These are phyloP conservation scores for Stipa capillata DNA, from an alignment of 176 grass and related monocot species.

Conservation along the genomic window DNA sequence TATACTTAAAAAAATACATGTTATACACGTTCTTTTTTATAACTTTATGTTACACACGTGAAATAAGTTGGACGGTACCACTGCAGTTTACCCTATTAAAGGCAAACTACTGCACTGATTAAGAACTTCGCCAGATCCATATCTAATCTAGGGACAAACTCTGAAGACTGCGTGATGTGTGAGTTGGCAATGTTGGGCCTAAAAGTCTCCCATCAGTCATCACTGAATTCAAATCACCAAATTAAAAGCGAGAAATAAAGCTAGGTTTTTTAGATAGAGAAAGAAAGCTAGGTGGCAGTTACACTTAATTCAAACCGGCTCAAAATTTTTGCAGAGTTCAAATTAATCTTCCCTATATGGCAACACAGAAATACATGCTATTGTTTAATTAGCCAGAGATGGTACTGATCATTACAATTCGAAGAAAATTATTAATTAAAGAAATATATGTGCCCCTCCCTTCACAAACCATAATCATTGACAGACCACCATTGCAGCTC, in stretches of 20 bases:
- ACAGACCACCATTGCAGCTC: slow-evolving; percentile 1
- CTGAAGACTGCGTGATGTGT: background rate
- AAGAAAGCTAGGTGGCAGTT: background rate
- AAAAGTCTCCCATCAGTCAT: background rate
- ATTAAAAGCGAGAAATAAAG: background rate
- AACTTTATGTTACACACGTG: background rate
- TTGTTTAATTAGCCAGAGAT: background rate
- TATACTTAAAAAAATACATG: too few relatives aligned
- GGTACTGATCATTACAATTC: background rate
- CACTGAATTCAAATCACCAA: background rate
- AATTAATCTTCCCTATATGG: background rate
- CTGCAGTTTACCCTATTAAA: background rate
- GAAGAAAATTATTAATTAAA: background rate
- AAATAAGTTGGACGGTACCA: background rate
- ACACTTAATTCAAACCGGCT: background rate
- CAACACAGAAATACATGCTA: background rate
- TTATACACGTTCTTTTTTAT: too few relatives aligned
- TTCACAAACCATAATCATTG: slow-evolving; percentile 28
- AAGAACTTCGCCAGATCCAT: background rate
- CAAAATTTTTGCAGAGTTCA: background rate
- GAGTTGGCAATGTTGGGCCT: slow-evolving; percentile 4
- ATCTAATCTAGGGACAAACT: background rate
- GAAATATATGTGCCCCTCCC: background rate
- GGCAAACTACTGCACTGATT: background rate
- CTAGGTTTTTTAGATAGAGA: too few relatives aligned